Base-by-base conservation (phyloP, 139 green algal species). In the Tetradesmus obliquus region DNA sequence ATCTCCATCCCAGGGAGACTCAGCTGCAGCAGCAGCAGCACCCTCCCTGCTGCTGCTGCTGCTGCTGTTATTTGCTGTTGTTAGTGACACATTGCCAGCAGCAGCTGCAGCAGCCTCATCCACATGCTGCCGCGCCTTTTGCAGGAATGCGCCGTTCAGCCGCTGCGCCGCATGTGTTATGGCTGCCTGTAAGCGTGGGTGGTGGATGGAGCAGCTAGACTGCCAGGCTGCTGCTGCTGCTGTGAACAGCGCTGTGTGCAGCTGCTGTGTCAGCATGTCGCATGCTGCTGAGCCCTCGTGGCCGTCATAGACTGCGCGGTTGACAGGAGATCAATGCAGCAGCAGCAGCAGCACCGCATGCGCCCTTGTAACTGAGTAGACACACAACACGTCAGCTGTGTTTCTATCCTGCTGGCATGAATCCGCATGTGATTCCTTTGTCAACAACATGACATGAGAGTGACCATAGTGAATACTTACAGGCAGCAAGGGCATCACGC, bases 261-360 rank as follows among this genome's bases (percentile, higher is more conserved):
- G 82, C 62, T 88, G 62, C 19, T 71, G 53, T 45, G 84, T 22
- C 32, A 88, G 89, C 66, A 85, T 84, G 22, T 89, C n/a, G 19
- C 80, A 79, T 22, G 82, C 89, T 24, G 82, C 89, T 15, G 82
- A 71, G 6, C 89, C 89, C 7, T 89, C 89, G 32, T 92, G 89
- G 20, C 89, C 89, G 51, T 92, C 89, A 54, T 89, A 92, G 54
- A 92, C 89, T 88, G 89, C 54, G n/a, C 7, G 55, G 55, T 20
- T 5, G n/a, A 76, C 1, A 19, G 8, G 10, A 71, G 7, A 66
- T 8, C 57, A 66, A 66, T n/a, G 76, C 22, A 83, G 72, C 72
- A 84, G 32, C 60, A 71, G 60, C 2, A 71, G 8, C 60, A 71
- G 8, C 32, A 45, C 32, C 32, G 32, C 32, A 45, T 45, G 32